These are phyloP conservation scores for Asterochloris erici DNA, from an alignment of 139 green algal genomes.

Conservation along the genomic window DNA sequence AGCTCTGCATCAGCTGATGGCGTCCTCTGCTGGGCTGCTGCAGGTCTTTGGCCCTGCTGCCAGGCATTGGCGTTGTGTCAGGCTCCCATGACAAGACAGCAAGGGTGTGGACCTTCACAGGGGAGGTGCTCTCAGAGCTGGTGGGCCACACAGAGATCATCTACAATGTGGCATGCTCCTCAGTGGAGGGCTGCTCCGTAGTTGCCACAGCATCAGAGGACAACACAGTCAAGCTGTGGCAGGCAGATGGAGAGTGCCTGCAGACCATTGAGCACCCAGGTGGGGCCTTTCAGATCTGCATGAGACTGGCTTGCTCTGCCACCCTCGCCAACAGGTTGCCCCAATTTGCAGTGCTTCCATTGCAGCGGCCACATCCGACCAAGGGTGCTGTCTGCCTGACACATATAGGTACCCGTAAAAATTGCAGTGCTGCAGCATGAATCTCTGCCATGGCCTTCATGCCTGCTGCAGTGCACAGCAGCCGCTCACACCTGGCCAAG, in stretches of 20 bases:
- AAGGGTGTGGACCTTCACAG: slow-evolving; percentile 48
- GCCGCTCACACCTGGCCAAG: too few species aligned
- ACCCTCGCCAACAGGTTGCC: too few species aligned
- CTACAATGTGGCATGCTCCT: slow-evolving; percentile 47
- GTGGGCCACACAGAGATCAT: slow-evolving; percentile 86
- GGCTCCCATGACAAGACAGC: slow-evolving; percentile 86
- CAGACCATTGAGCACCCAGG: slow-evolving; percentile 38
- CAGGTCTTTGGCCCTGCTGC: slow-evolving; percentile 70
- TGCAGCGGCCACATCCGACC: not conserved
- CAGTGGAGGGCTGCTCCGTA: slow-evolving; percentile 21
- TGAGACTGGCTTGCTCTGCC: too few species aligned
- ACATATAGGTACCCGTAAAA: too few species aligned
- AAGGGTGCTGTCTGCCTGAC: too few species aligned
- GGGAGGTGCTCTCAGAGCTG: slow-evolving; percentile 60
- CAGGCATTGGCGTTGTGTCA: slow-evolving; percentile 80
- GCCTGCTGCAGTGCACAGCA: too few species aligned
- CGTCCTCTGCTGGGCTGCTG: not conserved
- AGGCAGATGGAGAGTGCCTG: slow-evolving; percentile 61
- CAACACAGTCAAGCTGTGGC: slow-evolving; percentile 77
- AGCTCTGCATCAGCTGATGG: too few species aligned
- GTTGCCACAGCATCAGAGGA: slow-evolving; percentile 84
- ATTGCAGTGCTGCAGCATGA: too few species aligned
- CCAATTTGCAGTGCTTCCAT: not conserved
- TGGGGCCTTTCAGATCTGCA: not conserved
- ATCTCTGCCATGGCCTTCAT: too few species aligned